Base-by-base conservation (phyloP, 1,139 yeast genomes). In the Sugiyamaella sp. region DNA sequence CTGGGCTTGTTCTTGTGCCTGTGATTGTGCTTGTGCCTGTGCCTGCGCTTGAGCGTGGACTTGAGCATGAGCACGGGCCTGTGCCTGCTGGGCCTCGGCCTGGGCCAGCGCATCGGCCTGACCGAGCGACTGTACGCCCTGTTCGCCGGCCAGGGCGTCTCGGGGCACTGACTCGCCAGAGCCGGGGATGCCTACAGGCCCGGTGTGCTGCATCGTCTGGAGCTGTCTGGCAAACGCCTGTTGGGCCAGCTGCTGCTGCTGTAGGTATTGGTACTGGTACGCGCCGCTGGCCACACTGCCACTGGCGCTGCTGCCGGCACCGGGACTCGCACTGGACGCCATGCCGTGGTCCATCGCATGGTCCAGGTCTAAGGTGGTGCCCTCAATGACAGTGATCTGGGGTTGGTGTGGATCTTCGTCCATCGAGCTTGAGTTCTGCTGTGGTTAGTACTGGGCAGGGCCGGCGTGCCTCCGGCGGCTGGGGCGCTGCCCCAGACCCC, bases 221-320 rank as follows among this genome's bases (percentile, higher is more conserved):
- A 54, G 47, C 49, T 58, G 62, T 22, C 54, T 51, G 8, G 52
- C 46, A 40, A 51, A 57, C 19, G 59, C 58, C 51, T 59, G 61
- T 43, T 58, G 61, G 8, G 61, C 57, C 41, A 57, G 47, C 48
- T 59, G 62, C 49, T 58, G 63, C 45, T 59, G 63, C 37, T 60
- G 62, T 14, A 59, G 55, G 38, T 61, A 60, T 44, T 58, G 60
- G 44, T 59, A 59, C 50, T 59, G 62, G 38, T 58, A 54, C 19
- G 39, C 32, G 21, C 22, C 16, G 16, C 46, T 38, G 29, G 44
- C 33, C 20, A 43, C 21, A 35, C 52, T 33, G 24, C 35, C 35
- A 29, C 35, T 29, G 35, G 14, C 35, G n/a, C 35, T 29, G 14
- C 35, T 29, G 14, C 35, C 35, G n/a, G 24, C 5, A 21, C 54